Evolutionary conservation across 257 asterid genomes (phyloP), one percentile per base, ranked within the genome.

Genomic region (Ilex asprella): DNA sequence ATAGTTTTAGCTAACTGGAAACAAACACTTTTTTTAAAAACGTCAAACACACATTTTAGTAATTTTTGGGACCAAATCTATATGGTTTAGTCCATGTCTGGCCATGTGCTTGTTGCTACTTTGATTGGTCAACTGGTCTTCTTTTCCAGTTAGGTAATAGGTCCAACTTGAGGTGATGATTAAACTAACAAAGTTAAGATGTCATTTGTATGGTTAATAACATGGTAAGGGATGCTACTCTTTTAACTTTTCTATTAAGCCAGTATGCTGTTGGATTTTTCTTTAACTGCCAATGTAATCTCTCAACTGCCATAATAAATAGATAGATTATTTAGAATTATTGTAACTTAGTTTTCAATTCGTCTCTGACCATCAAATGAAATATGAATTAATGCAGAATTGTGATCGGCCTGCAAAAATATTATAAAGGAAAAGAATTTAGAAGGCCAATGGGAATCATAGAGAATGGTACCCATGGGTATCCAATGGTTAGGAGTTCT

Each of bases 31-130:
- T 72, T 72, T 51, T 65, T 52, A 43, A 66, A 72, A 52, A 70
- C 72, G 49, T 69, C 68, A 74, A 70, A 61, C 56, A 41, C 58
- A 46, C 58, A 56, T 62, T 60, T 61, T 65, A 64, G 50, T 63
- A 64, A 63, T 61, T 62, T 75, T 21, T 3, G 70, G 80, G 79
- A 5, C 84, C 84, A 64, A 71, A 55, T 49, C 12, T 69, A 55
- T 69, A 55, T 12, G 75, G 65, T 67, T 43, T 61, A 67, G 63
- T 64, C 39, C 67, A 58, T 67, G 60, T 21, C 70, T 32, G 35
- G 74, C 85, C 86, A 83, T 84, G 87, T 84, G 85, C 83, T 70
- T 29, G 62, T 55, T 32, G 61, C 63, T 65, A n/a, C n/a, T 70
- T 46, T 59, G 70, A 57, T 61, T 63, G 64, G 63, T 71, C 63